These are phyloP conservation scores for Curvularia lunata DNA, from an alignment of 2,329 filamentous ascomycete genomes.

Conservation along the genomic window DNA sequence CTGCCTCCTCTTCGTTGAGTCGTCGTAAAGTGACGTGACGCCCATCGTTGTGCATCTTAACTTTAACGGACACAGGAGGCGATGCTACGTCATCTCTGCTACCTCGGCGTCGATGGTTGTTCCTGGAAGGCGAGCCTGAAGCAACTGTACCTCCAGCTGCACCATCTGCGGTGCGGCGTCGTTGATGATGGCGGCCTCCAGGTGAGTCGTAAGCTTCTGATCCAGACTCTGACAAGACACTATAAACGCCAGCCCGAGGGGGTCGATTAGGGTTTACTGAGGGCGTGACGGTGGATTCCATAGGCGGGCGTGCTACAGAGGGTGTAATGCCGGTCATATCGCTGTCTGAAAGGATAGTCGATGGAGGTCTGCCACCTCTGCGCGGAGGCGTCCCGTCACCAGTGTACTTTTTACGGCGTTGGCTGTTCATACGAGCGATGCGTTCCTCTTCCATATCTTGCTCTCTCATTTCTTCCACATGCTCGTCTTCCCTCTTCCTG, in stretches of 20 bases:
- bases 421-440: constrained; percentile 60
- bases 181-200: constrained; percentile 44
- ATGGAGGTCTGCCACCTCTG: constrained; percentile 38
- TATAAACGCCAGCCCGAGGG: constrained; percentile 42
- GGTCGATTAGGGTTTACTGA: constrained; percentile 45
- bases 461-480: constrained; percentile 61
- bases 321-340: constrained; percentile 54
- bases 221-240: constrained; percentile 52
- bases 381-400: constrained; percentile 64
- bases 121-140: constrained; percentile 39
- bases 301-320: constrained; percentile 48
- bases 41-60: constrained; percentile 69
- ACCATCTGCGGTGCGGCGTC: constrained; percentile 37
- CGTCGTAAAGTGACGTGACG: constrained; percentile 67
- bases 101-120: constrained; percentile 34
- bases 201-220: constrained; percentile 49
- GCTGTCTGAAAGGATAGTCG: constrained; percentile 54
- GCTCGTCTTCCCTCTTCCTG: constrained; percentile 66
- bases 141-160: constrained; percentile 39
- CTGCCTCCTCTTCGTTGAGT: constrained; percentile 67
- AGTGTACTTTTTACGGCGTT: constrained; percentile 67
- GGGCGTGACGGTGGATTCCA: constrained; percentile 35
- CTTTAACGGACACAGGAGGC: constrained; percentile 68
- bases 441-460: constrained; percentile 61
- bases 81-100: constrained; percentile 56